Conservation (phyloP, 352 stramenopile genomes). For the Globisporangium rhizosaccharum region DNA sequence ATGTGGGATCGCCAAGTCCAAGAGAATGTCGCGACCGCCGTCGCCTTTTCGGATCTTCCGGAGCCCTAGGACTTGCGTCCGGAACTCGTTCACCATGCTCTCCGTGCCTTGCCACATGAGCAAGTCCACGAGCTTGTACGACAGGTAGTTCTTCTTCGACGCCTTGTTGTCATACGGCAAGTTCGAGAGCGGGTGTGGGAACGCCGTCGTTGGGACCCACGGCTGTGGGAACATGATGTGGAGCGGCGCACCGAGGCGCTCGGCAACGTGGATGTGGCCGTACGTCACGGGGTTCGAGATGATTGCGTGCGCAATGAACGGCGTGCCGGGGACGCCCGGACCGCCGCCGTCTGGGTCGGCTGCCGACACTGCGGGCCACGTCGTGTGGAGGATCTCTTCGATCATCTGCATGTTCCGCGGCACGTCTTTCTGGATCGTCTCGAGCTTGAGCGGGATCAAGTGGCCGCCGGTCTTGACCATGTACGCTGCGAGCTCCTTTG, state of each 20-base stretch:
- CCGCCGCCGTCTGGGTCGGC: slow-evolving; percentile 66
- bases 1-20: slow-evolving; percentile 35
- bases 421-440: slow-evolving; percentile 63
- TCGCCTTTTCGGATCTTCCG: slow-evolving; percentile 27
- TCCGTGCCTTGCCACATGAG: slow-evolving; percentile 44
- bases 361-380: slow-evolving; percentile 82
- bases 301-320: slow-evolving; percentile 88
- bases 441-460: slow-evolving; percentile 65
- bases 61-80: slow-evolving; percentile 36
- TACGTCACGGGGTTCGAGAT: slow-evolving; percentile 94
- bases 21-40: slow-evolving; percentile 36
- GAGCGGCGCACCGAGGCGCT: slow-evolving; percentile 87
- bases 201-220: slow-evolving; percentile 85
- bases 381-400: slow-evolving; percentile 81
- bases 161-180: slow-evolving; percentile 65
- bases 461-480: slow-evolving; percentile 88
- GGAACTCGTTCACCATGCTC: slow-evolving; percentile 54
- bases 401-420: slow-evolving; percentile 88
- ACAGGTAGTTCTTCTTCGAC: slow-evolving; percentile 20
- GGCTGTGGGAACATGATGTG: slow-evolving; percentile 95
- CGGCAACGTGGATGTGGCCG: slow-evolving; percentile 91
- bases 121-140: slow-evolving; percentile 18
- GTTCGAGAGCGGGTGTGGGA: slow-evolving; percentile 88
- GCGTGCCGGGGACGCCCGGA: slow-evolving; percentile 29
- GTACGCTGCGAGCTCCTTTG: slow-evolving; percentile 79